Base-by-base conservation (phyloP, 495 filamentous ascomycete species). In the Saxophila tyrrhenica region DNA sequence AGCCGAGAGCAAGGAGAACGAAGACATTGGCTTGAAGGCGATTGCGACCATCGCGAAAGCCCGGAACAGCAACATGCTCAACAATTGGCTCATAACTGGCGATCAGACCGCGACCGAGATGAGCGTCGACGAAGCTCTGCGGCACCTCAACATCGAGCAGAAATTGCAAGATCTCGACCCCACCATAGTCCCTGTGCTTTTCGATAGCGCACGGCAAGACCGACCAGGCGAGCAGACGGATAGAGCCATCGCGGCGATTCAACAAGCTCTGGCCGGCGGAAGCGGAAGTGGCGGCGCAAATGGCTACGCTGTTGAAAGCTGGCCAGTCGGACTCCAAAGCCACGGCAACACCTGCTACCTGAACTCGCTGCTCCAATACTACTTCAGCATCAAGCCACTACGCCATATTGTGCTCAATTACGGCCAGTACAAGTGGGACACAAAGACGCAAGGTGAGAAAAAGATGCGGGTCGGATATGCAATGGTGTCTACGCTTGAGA, bases 341-440 rank as follows among this genome's bases (percentile, higher is more conserved):
- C 91, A 96, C 57, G 89, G 91, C 41, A 96, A 96, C 59, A 99
- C 92, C 0, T 99, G 92, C 67, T 99, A 99, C 61, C 78, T 99
- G 39, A 97, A 97, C 70, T 97, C 92, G 66, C 76, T 99, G 25
- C 70, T 99, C 13, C 92, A 99, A 62, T 97, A 94, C 62, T 89
- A 94, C 64, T 96, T 92, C 64, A 89, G 89, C 0, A 78, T 99
- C 39, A 83, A 80, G 50, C 82, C 88, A 7, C 76, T 94, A 38
- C 80, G 91, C 25, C 77, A 94, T 16, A 77, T 97, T 64, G 81
- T 94, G 3, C 69, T 94, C 47, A 71, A 85, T 32, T 82, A 84
- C 55, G 80, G 94, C 32, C 67, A 77, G 29, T 77, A 80, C 51
- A 78, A 80, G 55, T 80, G 86, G 67, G 78, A 81, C 21, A 57